Evolutionary conservation across 352 stramenopile species (phyloP).

Genomic region (Globisporangium perplexum): DNA sequence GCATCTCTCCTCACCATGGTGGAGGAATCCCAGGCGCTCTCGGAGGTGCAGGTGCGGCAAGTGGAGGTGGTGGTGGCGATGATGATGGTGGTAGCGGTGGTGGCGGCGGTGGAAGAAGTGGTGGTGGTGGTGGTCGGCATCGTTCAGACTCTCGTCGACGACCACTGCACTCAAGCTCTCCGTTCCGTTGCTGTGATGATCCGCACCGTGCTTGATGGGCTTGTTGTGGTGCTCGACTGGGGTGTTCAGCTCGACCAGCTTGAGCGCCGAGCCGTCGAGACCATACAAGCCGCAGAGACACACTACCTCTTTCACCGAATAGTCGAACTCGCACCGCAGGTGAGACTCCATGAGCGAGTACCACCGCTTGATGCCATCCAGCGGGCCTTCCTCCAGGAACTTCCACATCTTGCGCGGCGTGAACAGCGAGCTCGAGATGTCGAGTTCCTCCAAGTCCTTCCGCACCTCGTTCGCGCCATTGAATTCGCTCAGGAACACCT

Average conservation of each 20-base stretch:
- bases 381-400: conserved; percentile 41
- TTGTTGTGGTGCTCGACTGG: conserved; percentile 7
- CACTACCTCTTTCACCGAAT: conserved; percentile 62
- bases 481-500: conserved; percentile 48
- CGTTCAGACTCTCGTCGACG: not conserved
- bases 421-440: conserved; percentile 76
- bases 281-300: conserved; percentile 74
- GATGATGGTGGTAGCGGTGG: conserved; percentile 1
- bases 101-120: not conserved
- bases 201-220: not conserved
- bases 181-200: not conserved
- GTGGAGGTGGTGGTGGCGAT: conserved; percentile 1
- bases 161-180: not conserved
- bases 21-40: conserved; percentile 4
- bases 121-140: not conserved
- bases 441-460: conserved; percentile 29
- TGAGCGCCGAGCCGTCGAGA: conserved; percentile 41
- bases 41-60: conserved; percentile 5
- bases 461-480: conserved; percentile 10
- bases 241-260: conserved; percentile 21
- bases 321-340: conserved; percentile 73
- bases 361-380: conserved; percentile 71
- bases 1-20: conserved; percentile 8
- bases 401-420: conserved; percentile 77
- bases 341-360: conserved; percentile 82